A percentile compares a stretch with the other conserved stretches of the same genome.
These are phyloP conservation scores for Aquilaria agallochum DNA, from an alignment of 441 rosid genomes.

Conservation along the genomic window DNA sequence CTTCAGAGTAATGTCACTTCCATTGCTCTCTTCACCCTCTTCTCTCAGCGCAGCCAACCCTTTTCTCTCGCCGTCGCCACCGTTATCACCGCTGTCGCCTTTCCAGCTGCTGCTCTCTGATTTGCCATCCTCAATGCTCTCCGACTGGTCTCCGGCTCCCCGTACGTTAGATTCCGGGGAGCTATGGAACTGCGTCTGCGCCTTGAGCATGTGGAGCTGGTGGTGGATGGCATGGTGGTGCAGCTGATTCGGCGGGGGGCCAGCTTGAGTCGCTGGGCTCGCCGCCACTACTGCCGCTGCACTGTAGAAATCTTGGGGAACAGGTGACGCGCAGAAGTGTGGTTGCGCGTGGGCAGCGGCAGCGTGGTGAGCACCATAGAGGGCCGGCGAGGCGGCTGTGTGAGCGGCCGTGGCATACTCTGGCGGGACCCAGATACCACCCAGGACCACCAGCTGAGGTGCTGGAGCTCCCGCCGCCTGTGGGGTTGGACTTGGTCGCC, in stretches of 20 bases:
- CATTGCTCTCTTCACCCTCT: conserved; percentile 75
- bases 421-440: conserved; percentile 95
- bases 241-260: conserved; percentile 28
- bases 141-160: conserved; percentile 53
- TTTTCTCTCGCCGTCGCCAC: conserved; percentile 44
- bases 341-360: conserved; percentile 41
- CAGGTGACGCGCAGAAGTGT: conserved; percentile 63
- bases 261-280: conserved; percentile 1
- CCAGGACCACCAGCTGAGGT: conserved; percentile 77
- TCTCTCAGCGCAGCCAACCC: conserved; percentile 70
- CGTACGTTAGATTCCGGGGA: conserved; percentile 51
- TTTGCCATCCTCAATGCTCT: conserved; percentile 84
- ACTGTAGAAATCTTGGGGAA: conserved; percentile 64
- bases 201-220: conserved; percentile 57
- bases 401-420: conserved; percentile 71
- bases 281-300: conserved; percentile 19
- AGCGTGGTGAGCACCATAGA: conserved; percentile 47
- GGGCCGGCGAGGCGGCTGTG: conserved; percentile 39
- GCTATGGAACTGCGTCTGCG: conserved; percentile 41
- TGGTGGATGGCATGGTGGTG: conserved; percentile 38
- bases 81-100: conserved; percentile 48
- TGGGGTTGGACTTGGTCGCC: conserved; percentile 93
- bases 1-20: conserved; percentile 85
- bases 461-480: conserved; percentile 53
- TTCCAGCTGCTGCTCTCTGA: conserved; percentile 86